A percentile compares a stretch with the other conserved stretches of the same genome.
phyloP scores from a whole-genome alignment of 441 rosid genomes.

The Adansonia rubrostipa region DNA sequence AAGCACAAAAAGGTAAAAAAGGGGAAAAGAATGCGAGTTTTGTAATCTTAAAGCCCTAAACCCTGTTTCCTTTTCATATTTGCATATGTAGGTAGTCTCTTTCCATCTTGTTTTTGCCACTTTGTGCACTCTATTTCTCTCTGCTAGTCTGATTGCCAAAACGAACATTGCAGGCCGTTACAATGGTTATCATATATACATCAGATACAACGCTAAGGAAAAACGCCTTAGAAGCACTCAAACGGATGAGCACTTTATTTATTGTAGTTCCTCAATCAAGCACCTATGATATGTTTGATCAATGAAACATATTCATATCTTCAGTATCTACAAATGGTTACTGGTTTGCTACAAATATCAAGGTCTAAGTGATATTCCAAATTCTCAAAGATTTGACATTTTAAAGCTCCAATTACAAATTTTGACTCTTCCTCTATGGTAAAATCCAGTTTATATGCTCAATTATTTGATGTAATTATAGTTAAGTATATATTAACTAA shows the following conservation, averaged over 20 bases:
- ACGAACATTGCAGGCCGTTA: conserved; percentile 57
- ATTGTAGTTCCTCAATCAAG: conserved; percentile 6
- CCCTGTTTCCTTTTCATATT: too few relatives aligned
- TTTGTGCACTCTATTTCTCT: conserved; percentile 22
- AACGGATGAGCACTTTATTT: conserved; percentile 53
- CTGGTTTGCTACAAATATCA: conserved; percentile 34
- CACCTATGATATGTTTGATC: conserved; percentile 6
- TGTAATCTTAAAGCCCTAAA: conserved; percentile 10
- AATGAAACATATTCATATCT: neutral
- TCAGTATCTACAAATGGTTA: neutral
- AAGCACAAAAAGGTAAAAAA: neutral
- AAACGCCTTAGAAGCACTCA: conserved; percentile 73
- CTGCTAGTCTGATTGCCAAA: conserved; percentile 22
- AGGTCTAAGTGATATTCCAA: conserved; percentile 80
- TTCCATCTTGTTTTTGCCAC: conserved; percentile 21
- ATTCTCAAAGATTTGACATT: conserved; percentile 57
- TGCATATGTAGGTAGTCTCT: conserved; percentile 55
- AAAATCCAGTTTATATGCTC: conserved; percentile 31
- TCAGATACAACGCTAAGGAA: conserved; percentile 58
- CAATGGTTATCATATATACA: conserved; percentile 59
- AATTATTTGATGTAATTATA: conserved; percentile 18
- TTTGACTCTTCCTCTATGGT: conserved; percentile 84
- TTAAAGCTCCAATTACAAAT: conserved; percentile 60
- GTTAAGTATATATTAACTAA: conserved; percentile 20
- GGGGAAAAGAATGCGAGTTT: neutral